Evolutionary conservation across 2,329 filamentous ascomycete species (phyloP).

Genomic region (Basipetospora chlamydospora): DNA sequence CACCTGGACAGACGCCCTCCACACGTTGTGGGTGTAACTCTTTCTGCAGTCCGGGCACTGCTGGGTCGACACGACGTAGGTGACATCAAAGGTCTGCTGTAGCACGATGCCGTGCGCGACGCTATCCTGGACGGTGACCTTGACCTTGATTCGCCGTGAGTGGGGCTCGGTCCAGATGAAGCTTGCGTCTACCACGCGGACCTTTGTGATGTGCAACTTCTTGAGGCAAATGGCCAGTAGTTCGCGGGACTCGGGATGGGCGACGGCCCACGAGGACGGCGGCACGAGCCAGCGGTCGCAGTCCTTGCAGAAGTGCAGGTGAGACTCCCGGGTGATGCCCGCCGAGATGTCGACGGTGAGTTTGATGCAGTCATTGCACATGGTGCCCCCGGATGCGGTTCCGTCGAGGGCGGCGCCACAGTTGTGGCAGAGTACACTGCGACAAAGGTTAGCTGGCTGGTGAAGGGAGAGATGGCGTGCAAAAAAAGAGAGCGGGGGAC

Average conservation of each 20-base stretch:
- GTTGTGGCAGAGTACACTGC: constrained; percentile 62
- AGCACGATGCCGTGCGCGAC: constrained; percentile 52
- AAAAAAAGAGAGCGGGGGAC: constrained; percentile 10
- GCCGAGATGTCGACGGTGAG: constrained; percentile 84
- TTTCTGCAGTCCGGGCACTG: constrained; percentile 94
- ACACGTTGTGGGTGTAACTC: constrained; percentile 92
- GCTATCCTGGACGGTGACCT: constrained; percentile 76
- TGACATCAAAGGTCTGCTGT: constrained; percentile 90
- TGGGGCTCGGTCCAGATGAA: constrained; percentile 99
- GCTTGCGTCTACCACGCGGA: constrained; percentile 85
- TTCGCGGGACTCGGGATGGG: constrained; percentile 77
- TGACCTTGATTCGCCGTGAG: constrained; percentile 81
- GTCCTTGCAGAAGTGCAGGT: constrained; percentile 81
- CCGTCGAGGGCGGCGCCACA: constrained; percentile 93
- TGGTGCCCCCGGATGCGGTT: constrained; percentile 67
- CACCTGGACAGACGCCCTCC: constrained; percentile 86
- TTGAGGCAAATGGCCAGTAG: constrained; percentile 81
- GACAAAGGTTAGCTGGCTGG: constrained; percentile 6
- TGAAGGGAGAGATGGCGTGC: background rate
- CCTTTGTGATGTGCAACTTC: constrained; percentile 73
- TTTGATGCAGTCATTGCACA: constrained; percentile 94
- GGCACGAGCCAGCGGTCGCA: constrained; percentile 90
- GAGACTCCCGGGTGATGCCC: constrained; percentile 81
- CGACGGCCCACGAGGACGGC: constrained; percentile 73
- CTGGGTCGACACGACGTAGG: constrained; percentile 79